phyloP scores from a whole-genome alignment of 352 stramenopile genomes.

The Saprolegnia parasitica region DNA sequence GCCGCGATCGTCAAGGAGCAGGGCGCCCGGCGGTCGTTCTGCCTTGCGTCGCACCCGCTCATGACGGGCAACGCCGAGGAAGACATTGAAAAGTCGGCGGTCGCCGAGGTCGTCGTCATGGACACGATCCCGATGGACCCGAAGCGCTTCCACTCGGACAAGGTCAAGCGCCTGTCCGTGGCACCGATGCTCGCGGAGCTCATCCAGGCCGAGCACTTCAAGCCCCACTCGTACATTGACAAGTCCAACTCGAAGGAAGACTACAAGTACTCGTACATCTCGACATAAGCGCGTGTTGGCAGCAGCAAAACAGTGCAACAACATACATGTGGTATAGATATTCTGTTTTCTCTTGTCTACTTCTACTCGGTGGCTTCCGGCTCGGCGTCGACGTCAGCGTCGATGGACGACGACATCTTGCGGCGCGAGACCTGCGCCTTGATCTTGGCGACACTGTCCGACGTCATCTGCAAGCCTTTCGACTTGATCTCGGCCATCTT shows the following conservation, averaged over 20 bases:
- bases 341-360: not conserved
- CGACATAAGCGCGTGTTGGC: constrained; percentile 31
- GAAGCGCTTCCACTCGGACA: constrained; percentile 61
- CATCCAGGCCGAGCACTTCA: constrained; percentile 89
- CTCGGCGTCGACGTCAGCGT: not conserved
- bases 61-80: constrained; percentile 83
- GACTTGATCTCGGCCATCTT: constrained; percentile 18
- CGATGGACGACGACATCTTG: not conserved
- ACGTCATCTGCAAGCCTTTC: not conserved
- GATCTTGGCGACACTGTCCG: not conserved
- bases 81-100: constrained; percentile 74
- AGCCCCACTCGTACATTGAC: constrained; percentile 87
- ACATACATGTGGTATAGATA: constrained; percentile 5
- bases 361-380: not conserved
- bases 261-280: constrained; percentile 82
- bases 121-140: constrained; percentile 78
- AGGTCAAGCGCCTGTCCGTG: constrained; percentile 85
- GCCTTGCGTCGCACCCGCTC: constrained; percentile 87
- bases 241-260: constrained; percentile 76
- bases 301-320: not conserved
- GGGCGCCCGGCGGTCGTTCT: constrained; percentile 85
- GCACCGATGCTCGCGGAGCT: constrained; percentile 85
- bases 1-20: constrained; percentile 73
- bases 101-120: constrained; percentile 86
- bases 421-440: not conserved